A percentile compares a stretch with the other conserved stretches of the same genome.
phyloP scores from a whole-genome alignment of 768 basidiomycete species.

The Tulasnella calospora region DNA sequence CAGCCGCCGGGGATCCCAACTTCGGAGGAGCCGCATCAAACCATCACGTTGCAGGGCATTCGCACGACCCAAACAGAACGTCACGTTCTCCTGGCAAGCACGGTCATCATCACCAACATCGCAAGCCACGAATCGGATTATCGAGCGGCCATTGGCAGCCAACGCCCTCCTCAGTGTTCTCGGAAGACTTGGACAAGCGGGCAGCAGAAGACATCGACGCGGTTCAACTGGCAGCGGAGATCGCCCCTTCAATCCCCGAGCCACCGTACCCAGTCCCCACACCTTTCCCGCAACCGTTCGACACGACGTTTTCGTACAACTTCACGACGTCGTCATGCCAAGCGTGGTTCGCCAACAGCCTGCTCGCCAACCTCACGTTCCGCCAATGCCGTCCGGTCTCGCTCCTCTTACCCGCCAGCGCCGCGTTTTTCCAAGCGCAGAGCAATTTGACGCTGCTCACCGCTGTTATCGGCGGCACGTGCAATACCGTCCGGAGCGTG shows the following conservation, averaged over 20 bases:
- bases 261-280: slow-evolving; percentile 24
- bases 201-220: neutral
- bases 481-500: slow-evolving; percentile 27
- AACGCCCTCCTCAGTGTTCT: neutral
- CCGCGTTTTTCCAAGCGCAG: slow-evolving; percentile 30
- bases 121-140: neutral
- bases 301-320: slow-evolving; percentile 34
- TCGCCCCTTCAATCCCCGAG: slow-evolving; percentile 17
- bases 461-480: slow-evolving; percentile 31
- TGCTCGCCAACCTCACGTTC: slow-evolving; percentile 31
- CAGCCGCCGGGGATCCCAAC: neutral
- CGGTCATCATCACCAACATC: neutral
- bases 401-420: slow-evolving; percentile 29
- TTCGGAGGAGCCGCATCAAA: neutral
- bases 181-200: neutral
- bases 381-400: slow-evolving; percentile 30
- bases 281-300: slow-evolving; percentile 31
- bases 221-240: neutral
- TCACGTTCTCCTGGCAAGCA: neutral
- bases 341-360: slow-evolving; percentile 32
- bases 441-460: slow-evolving; percentile 31
- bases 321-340: slow-evolving; percentile 34
- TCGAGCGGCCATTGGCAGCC: neutral
- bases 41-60: neutral
- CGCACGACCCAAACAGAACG: slow-evolving; percentile 10